Base-by-base conservation (phyloP, 257 asterid species). In the Agastache rugosa region DNA sequence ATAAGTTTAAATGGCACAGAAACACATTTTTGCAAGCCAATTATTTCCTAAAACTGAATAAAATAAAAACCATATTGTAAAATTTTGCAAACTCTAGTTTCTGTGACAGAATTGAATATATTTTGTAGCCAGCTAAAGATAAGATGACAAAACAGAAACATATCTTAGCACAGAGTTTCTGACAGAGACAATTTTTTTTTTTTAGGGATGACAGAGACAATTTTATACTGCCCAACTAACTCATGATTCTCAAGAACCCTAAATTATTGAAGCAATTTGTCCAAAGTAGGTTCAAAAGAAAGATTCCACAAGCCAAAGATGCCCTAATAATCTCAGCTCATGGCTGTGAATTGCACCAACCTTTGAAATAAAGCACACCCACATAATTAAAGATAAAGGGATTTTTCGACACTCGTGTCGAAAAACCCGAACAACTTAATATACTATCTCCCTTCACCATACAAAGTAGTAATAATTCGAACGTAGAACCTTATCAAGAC, bases 151-250 rank as follows among this genome's bases (percentile, higher is more conserved):
- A 63, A 37, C 69, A 19, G 16, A 51, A 39, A 60, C 17, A 72
- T 64, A n/a, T 60, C 42, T 60, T 60, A 6, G 0, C 15, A 54
- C 14, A 56, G 29, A 25, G 41, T 5, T 9, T 63, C 23, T 63
- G 69, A 63, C 53, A 63, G 29, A 55, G 74, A 75, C 75, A 45
- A 68, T 5, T 15, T 0, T 31, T n/a, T n/a, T n/a, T n/a, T n/a
- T n/a, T n/a, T n/a, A n/a, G n/a, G n/a, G n/a, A n/a, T 63, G 69
- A 63, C 53, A 63, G 29, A 55, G 74, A 75, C 75, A 45, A 68
- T 5, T 15, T 0, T 31, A 75, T 44, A 55, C 58, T 11, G 15
- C 76, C 11, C 29, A 70, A 37, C 4, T 19, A 70, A 37, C 4
- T 19, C 50, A 75, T 76, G 63, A 68, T 77, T 41, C 60, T 53